Evolutionary conservation across 164 flowering plant genomes (phyloP), one percentile per base, ranked within the genome.

Genomic region (Aristolochia contorta): DNA sequence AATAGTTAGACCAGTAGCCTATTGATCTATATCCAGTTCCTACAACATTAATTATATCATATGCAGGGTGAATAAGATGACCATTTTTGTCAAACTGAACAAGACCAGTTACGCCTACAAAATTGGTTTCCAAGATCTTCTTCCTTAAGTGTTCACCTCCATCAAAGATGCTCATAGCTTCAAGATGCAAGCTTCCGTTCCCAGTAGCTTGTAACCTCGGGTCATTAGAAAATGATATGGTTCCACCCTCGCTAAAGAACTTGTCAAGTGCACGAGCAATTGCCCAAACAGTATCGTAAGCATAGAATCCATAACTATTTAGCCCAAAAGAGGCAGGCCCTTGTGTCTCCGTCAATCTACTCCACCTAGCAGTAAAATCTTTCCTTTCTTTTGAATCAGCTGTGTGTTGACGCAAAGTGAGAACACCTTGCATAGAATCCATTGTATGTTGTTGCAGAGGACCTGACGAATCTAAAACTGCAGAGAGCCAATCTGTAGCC

Each of bases 401-500:
- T 2, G 83, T 75, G 69, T 93, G 96, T n/a, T 73, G 89, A 9
- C 96, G 89, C 69, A 93, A 55, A 46, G 64, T 66, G 60, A 93
- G 71, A 70, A 88, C 86, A 65, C 99, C 99, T 78, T 90, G 97
- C 65, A 90, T 63, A 12, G 71, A 37, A 33, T 82, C 78, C 73
- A 77, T 72, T 22, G 52, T 72, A 6, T 75, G 78, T 4, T 63
- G 52, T 5, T 82, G 75, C 14, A 78, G 74, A 15, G 84, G 78
- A 14, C 67, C 62, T 52, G 54, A 56, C 22, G 94, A 69, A 74
- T 93, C 99, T 23, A 93, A 58, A 41, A 73, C 37, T 16, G 85
- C 65, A 25, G 99, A 74, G 8, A 93, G 84, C 97, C 97, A 88
- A 67, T 85, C 86, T 12, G 99, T 84, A 54, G 95, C 84, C 61